Evolutionary conservation across 2,329 filamentous ascomycete genomes (phyloP).

Genomic region (Sordariomycetes sp.): DNA sequence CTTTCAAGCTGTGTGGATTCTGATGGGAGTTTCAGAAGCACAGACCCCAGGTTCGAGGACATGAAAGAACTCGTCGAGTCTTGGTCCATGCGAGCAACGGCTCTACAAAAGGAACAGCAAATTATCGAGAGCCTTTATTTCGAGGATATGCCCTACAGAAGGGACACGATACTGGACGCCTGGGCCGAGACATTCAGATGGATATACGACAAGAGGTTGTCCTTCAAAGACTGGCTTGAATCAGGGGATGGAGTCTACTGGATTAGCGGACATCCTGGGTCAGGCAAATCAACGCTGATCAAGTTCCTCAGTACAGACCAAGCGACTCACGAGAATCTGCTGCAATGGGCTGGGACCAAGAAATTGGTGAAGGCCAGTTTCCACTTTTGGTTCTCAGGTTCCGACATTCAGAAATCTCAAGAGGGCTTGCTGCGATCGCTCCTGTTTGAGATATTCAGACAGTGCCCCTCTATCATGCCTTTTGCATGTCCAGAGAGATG

Average conservation of each 20-base stretch:
- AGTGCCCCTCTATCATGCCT: neutral
- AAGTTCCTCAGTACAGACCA: slow-evolving; percentile 18
- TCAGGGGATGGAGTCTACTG: slow-evolving; percentile 13
- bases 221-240: neutral
- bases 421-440: slow-evolving; percentile 19
- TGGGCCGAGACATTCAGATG: neutral
- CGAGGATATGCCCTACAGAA: neutral
- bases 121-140: neutral
- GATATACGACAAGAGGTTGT: neutral
- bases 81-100: neutral
- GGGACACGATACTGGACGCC: neutral
- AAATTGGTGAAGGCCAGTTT: slow-evolving; percentile 15
- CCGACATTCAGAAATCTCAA: slow-evolving; percentile 19
- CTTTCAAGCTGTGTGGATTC: too few relatives aligned
- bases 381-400: slow-evolving; percentile 25
- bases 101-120: neutral
- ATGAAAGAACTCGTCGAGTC: neutral
- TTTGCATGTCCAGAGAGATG: neutral
- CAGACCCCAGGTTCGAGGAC: neutral
- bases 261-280: slow-evolving; percentile 28
- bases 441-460: neutral
- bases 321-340: slow-evolving; percentile 9
- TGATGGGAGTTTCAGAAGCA: neutral
- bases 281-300: slow-evolving; percentile 32
- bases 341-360: slow-evolving; percentile 15